Evolutionary conservation across 331 rosid species (phyloP).

Genomic region (Quercus tomentella): DNA sequence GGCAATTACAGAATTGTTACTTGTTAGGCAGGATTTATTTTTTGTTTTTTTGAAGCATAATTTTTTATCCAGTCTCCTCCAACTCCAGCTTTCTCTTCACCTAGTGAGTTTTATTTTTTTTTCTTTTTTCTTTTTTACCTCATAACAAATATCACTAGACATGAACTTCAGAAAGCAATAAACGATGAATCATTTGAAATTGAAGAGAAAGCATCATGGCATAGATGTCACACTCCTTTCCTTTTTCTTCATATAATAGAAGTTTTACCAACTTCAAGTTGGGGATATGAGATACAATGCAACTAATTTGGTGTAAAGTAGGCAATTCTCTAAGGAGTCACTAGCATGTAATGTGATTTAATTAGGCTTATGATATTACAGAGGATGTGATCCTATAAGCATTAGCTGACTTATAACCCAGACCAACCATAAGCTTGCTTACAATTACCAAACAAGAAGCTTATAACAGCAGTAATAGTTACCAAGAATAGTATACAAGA

Average conservation of each 20-base stretch:
- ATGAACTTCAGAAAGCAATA: neutral
- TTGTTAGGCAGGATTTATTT: neutral
- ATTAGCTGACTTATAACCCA: neutral
- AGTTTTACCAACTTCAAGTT: neutral
- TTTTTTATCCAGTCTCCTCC: neutral
- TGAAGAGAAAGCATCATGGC: neutral
- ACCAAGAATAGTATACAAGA: neutral
- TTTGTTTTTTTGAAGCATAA: neutral
- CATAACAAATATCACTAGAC: neutral
- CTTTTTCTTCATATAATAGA: neutral
- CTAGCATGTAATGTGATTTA: neutral
- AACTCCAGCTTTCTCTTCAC: neutral
- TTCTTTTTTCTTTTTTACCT: neutral
- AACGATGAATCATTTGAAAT: neutral
- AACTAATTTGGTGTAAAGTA: neutral
- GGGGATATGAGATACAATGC: neutral
- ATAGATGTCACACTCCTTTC: neutral
- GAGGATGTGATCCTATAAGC: neutral
- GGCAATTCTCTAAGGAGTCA: neutral
- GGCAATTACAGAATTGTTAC: neutral
- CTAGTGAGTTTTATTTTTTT: neutral
- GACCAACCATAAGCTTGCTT: neutral
- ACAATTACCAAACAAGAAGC: neutral
- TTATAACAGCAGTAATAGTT: neutral
- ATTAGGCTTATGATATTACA: neutral